A percentile compares a stretch with the other conserved stretches of the same genome.
These are phyloP conservation scores for Termitomyces sp. DNA, from an alignment of 768 basidiomycete genomes.

Conservation along the genomic window DNA sequence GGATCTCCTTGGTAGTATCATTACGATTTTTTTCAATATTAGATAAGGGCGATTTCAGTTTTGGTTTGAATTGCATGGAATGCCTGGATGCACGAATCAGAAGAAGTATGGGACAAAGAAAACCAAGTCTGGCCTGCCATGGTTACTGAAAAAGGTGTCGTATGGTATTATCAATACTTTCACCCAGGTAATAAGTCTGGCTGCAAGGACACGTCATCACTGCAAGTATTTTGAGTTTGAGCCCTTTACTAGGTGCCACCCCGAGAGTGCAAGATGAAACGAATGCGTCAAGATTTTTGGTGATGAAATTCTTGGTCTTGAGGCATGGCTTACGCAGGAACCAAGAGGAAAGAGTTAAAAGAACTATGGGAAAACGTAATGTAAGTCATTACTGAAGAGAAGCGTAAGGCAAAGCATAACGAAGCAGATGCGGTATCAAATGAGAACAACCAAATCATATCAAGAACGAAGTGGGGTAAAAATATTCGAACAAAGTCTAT, in stretches of 20 bases:
- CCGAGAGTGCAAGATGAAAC: too few relatives aligned
- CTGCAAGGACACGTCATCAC: too few relatives aligned
- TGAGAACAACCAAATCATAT: constrained; percentile 16
- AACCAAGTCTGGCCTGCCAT: not conserved
- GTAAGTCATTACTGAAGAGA: constrained; percentile 25
- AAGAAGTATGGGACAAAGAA: not conserved
- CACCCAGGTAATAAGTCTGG: too few relatives aligned
- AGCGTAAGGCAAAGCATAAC: constrained; percentile 21
- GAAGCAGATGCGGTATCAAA: constrained; percentile 9
- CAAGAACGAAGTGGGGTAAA: constrained; percentile 15
- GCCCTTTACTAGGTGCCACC: too few relatives aligned
- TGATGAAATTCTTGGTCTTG: constrained; percentile 18
- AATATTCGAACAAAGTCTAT: constrained; percentile 11
- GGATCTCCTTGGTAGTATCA: constrained; percentile 37
- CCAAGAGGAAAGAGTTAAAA: not conserved
- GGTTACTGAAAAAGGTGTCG: too few relatives aligned
- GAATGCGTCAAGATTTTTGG: constrained; percentile 11
- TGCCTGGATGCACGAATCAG: constrained; percentile 17
- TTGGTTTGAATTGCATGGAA: constrained; percentile 13
- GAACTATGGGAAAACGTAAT: constrained; percentile 19
- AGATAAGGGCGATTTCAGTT: constrained; percentile 21
- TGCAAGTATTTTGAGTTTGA: too few relatives aligned
- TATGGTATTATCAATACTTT: too few relatives aligned
- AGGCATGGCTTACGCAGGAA: not conserved
- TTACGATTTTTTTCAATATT: not conserved